Evolutionary conservation across 805 yeast species (phyloP), one percentile per base, ranked within the genome.

Genomic region (Wickerhamiella brachini): DNA sequence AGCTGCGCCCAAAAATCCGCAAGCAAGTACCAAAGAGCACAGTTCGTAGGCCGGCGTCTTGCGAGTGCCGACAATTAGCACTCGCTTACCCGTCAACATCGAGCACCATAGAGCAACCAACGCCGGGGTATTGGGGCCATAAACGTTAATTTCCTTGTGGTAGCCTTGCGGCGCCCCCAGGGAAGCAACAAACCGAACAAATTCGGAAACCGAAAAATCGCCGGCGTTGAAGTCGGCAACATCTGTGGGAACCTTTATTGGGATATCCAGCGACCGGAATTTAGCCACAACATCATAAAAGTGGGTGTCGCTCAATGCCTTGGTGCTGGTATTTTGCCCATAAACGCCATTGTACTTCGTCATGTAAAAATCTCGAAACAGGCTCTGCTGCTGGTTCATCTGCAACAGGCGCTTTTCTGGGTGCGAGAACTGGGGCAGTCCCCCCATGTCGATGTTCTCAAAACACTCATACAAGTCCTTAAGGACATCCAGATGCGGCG

Each of bases 51-150:
- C 70, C 1, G 78, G 69, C 55, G 72, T 68, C 26, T 74, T 75
- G 57, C 74, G 70, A 10, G 48, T 17, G 43, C 49, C 54, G 43
- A 77, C 57, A 54, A 76, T 69, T 5, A 78, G 59, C 37, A 77
- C 66, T 45, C 72, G 69, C 53, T 76, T 76, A 26, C 78, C 79
- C 2, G 80, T 75, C 45, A 78, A 63, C 38, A 78, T 60, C 1
- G 80, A 79, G 56, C 75, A 73, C 43, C 78, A 71, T 46, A 78
- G 63, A 1, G 76, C 67, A 26, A 77, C 68, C 3, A 78, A 68
- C 1, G 80, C 74, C 0, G 81, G 81, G 0, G 83, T 78, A 39
- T 68, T 70, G 17, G 71, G 60, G 0, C 82, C 82, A 60, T 75
- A 76, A 12, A 74, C 71, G 1, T 79, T 73, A 48, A 78, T 62